Conservation (phyloP, 768 basidiomycete species). For the Leucosporidium scottii region DNA sequence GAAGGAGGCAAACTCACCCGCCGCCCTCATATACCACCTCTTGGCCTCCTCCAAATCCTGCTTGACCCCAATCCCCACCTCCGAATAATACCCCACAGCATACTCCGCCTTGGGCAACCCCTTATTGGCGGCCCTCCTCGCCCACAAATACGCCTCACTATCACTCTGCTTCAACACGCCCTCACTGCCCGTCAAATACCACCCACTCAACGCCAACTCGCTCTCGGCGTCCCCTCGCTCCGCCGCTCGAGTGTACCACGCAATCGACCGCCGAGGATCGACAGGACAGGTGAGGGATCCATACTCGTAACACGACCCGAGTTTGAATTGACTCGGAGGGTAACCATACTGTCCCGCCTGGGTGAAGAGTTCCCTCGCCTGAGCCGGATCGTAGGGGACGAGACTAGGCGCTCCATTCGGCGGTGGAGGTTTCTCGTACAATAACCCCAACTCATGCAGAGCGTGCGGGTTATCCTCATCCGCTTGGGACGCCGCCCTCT, state of each 20-base stretch:
- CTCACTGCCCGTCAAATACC: slow-evolving; percentile 95
- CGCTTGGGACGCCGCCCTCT: slow-evolving; percentile 89
- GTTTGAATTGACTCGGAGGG: slow-evolving; percentile 86
- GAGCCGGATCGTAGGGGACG: slow-evolving; percentile 66
- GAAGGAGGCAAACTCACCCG: slow-evolving; percentile 56
- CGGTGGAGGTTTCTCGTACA: slow-evolving; percentile 59
- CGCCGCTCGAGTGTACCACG: slow-evolving; percentile 97
- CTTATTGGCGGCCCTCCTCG: slow-evolving; percentile 89
- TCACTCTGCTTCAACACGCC: slow-evolving; percentile 96
- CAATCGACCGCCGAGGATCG: slow-evolving; percentile 87
- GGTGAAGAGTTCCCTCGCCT: slow-evolving; percentile 77
- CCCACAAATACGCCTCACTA: slow-evolving; percentile 98
- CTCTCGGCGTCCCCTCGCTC: slow-evolving; percentile 93
- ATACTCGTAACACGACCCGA: slow-evolving; percentile 92
- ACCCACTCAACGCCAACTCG: slow-evolving; percentile 90
- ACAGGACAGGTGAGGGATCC: slow-evolving; percentile 80
- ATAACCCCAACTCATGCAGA: slow-evolving; percentile 45
- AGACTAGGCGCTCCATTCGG: slow-evolving; percentile 19
- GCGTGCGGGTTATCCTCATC: slow-evolving; percentile 98
- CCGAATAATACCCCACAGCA: slow-evolving; percentile 88
- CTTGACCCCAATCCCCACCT: slow-evolving; percentile 95
- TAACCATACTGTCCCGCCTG: slow-evolving; percentile 91
- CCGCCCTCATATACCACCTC: slow-evolving; percentile 98
- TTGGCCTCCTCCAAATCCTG: slow-evolving; percentile 93
- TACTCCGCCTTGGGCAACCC: slow-evolving; percentile 96